Evolutionary conservation across 306 rosid species (phyloP), one percentile per base, ranked within the genome.

Genomic region (Nissolia schottii): DNA sequence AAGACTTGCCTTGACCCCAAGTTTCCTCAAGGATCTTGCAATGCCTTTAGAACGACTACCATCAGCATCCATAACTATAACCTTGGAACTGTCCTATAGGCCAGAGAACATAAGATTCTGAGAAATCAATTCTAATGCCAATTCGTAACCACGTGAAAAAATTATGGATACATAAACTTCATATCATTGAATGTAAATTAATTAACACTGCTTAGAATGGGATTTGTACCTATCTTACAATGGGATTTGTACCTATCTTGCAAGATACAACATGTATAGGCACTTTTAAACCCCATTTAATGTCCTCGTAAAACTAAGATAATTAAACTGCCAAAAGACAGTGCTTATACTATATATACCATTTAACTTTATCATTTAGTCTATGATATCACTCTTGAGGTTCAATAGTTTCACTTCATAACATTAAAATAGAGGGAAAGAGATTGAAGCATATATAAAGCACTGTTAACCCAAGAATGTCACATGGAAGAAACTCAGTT

Each of bases 21-120:
- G 79, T 83, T 86, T 91, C 82, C 78, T 87, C 87, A 94, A 89
- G 73, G 96, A 89, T 73, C 98, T 87, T 66, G 96, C 98, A 35
- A 94, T 81, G 81, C 90, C 87, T 81, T 91, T 94, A 56, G 96
- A 85, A 66, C 87, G 80, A 81, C 82, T 62, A 37, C 98, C 96
- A 79, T 94, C 89, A 77, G 89, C 88, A 86, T 94, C 98, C 86
- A 94, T 76, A 82, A 94, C 67, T 61, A 94, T 85, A 75, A 94
- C 96, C 94, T 81, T 79, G 83, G 96, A 91, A 82, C 91, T 94
- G 92, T 86, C 95, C 98, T 94, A 94, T 87, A 91, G 77, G 77
- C 63, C 77, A 88, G 51, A 81, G 72, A 87, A 82, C 82, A 79
- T 67, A 83, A 65, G 58, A 81, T 74, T 71, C 77, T 67, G 70